These are phyloP conservation scores for Pleurotus platypus DNA, from an alignment of 768 basidiomycete genomes.

Conservation along the genomic window DNA sequence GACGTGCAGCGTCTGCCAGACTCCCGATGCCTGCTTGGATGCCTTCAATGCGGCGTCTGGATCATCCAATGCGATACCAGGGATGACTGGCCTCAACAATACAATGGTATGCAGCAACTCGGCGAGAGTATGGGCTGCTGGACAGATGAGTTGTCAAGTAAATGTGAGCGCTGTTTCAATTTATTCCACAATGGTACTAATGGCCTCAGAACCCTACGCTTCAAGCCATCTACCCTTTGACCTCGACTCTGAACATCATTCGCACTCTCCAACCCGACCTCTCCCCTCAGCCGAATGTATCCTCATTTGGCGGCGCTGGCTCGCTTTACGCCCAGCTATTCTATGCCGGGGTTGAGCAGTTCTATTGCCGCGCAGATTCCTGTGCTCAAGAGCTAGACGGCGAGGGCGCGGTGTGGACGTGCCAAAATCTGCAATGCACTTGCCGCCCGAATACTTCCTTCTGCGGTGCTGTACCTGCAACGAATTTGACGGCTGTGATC, in stretches of 20 bases:
- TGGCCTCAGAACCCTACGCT: conserved; percentile 74
- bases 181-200: neutral
- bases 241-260: conserved; percentile 72
- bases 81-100: conserved; percentile 43
- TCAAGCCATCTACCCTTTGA: conserved; percentile 68
- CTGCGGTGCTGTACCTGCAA: conserved; percentile 53
- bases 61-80: conserved; percentile 24
- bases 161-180: conserved; percentile 44
- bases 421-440: conserved; percentile 68
- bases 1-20: conserved; percentile 79
- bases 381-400: conserved; percentile 59
- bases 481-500: conserved; percentile 59
- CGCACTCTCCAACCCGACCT: conserved; percentile 68
- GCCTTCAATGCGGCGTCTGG: conserved; percentile 47
- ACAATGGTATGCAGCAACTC: conserved; percentile 70
- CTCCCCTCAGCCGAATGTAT: conserved; percentile 64
- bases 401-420: conserved; percentile 55
- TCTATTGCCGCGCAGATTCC: conserved; percentile 71
- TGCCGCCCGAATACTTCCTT: conserved; percentile 71
- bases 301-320: conserved; percentile 52
- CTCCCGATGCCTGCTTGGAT: conserved; percentile 61
- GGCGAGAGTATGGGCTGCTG: conserved; percentile 70
- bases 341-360: conserved; percentile 84
- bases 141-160: conserved; percentile 84
- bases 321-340: conserved; percentile 68